A percentile compares a stretch with the other conserved stretches of the same genome.
phyloP scores from a whole-genome alignment of 2,329 filamentous ascomycete genomes.

The Cytospora chrysosperma region DNA sequence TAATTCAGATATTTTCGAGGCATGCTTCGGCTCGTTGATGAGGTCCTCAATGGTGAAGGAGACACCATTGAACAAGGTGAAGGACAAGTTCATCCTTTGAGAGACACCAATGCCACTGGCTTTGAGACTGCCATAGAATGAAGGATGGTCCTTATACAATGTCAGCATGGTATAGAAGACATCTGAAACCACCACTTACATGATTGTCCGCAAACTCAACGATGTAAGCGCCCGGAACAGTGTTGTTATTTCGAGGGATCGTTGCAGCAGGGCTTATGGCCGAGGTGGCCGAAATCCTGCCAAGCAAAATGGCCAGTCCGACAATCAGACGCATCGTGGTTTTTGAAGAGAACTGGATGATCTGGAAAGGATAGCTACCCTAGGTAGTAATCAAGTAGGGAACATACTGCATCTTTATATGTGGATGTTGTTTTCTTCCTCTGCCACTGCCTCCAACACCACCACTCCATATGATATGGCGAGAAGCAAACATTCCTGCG shows the following conservation, averaged over 20 bases:
- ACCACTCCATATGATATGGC: background rate
- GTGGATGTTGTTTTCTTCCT: background rate
- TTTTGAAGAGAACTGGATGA: background rate
- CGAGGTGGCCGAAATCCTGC: background rate
- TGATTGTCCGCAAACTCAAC: slow-evolving; percentile 28
- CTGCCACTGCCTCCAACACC: background rate
- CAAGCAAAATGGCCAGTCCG: slow-evolving; percentile 2
- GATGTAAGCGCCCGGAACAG: slow-evolving; percentile 24
- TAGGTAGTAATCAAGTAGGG: background rate
- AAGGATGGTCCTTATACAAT: slow-evolving; percentile 16
- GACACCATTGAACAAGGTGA: slow-evolving; percentile 27
- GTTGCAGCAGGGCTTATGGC: background rate
- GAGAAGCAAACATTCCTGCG: slow-evolving; percentile 4
- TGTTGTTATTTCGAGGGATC: background rate
- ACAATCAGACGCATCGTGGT: slow-evolving; percentile 4
- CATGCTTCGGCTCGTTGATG: slow-evolving; percentile 14
- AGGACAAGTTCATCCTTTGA: slow-evolving; percentile 27
- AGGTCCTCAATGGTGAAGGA: slow-evolving; percentile 25
- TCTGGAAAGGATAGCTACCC: background rate
- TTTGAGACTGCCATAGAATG: slow-evolving; percentile 26
- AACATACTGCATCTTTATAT: background rate
- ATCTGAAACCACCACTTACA: background rate
- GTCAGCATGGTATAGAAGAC: background rate
- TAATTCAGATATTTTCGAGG: slow-evolving; percentile 28
- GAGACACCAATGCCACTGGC: slow-evolving; percentile 22